A percentile compares a stretch with the other conserved stretches of the same genome.
Conservation (phyloP, 2,329 filamentous ascomycete species). For the Dryadomyces quercivorus region DNA sequence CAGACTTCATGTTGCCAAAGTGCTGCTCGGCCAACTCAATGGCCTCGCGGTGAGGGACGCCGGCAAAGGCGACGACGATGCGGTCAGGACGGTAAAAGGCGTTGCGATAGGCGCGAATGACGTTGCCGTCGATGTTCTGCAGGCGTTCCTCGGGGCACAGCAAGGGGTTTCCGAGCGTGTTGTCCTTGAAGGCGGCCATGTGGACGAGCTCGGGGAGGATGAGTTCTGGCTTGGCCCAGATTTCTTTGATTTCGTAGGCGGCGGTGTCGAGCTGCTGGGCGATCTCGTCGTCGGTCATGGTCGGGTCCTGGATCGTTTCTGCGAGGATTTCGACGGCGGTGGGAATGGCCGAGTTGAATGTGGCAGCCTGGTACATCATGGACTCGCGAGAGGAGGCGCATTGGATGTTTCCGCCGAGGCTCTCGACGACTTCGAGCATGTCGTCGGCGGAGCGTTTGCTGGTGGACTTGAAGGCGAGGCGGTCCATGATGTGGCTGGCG, state of each 20-base stretch:
- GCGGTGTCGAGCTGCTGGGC: conserved; percentile 79
- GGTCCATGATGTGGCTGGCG: conserved; percentile 91
- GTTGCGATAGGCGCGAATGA: conserved; percentile 67
- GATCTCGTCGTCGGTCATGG: conserved; percentile 79
- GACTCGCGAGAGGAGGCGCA: conserved; percentile 91
- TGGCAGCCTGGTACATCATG: conserved; percentile 97
- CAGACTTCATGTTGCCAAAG: conserved; percentile 78
- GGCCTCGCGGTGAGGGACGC: conserved; percentile 71
- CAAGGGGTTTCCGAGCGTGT: conserved; percentile 88
- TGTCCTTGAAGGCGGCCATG: conserved; percentile 89
- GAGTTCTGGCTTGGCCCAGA: conserved; percentile 93
- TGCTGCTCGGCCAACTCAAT: conserved; percentile 68
- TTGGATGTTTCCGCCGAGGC: conserved; percentile 88
- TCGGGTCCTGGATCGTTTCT: conserved; percentile 81
- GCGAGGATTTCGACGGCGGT: conserved; percentile 74
- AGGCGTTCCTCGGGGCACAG: conserved; percentile 82
- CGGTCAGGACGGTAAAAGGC: conserved; percentile 81
- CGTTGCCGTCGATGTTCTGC: conserved; percentile 56
- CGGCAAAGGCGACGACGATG: conserved; percentile 91
- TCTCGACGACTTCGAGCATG: conserved; percentile 80
- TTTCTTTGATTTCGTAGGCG: conserved; percentile 90
- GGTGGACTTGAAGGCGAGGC: conserved; percentile 88
- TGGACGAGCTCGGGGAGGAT: conserved; percentile 93
- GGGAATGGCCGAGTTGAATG: conserved; percentile 87
- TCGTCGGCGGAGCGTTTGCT: conserved; percentile 59